Evolutionary conservation across 768 basidiomycete species (phyloP), one percentile per base, ranked within the genome.

Genomic region (Coprinopsis cinerea): DNA sequence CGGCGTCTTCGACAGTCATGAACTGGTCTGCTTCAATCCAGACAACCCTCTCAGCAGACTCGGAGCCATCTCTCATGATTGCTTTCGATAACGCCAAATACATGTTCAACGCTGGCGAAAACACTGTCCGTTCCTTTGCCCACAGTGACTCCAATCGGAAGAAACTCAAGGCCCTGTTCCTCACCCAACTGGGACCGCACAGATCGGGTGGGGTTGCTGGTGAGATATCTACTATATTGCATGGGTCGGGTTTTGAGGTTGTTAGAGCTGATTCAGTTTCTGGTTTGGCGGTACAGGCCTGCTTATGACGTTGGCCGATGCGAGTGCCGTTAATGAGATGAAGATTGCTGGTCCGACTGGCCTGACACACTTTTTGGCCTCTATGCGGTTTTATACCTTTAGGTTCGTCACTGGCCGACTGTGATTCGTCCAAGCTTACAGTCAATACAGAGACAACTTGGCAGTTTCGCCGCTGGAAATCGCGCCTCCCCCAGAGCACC

Each of bases 71-170:
- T 7, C 67, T 96, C 22, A 67, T 87, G 52, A 66, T 95, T 55
- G 73, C 76, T 1, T 93, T 92, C 62, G 85, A 88, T 55, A 72
- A 76, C 47, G 83, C 78, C 11, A 87, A 90, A 57, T 97, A 93
- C 57, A 74, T 94, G 32, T 92, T 97, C 75, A 93, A 93, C 65
- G 81, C 75, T 17, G 85, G 89, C 6, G 92, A 96, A 65, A 86
- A 85, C 51, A 82, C 85, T 1, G 83, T 81, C 36, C 72, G 94
- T 28, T 69, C 85, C 0, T 87, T 86, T 60, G 65, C 83, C 14
- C 85, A 92, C 67, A 80, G 80, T 51, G 71, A 69, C 54, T 68
- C 76, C 39, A 79, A 79, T 43, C 79, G 88, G 76, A 80, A 75
- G 61, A 85, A 79, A 56, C 72, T 86, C 3, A 75, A 73, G 30